Conservation (phyloP, 169 alveolate species). For the Plasmodium coatneyi region DNA sequence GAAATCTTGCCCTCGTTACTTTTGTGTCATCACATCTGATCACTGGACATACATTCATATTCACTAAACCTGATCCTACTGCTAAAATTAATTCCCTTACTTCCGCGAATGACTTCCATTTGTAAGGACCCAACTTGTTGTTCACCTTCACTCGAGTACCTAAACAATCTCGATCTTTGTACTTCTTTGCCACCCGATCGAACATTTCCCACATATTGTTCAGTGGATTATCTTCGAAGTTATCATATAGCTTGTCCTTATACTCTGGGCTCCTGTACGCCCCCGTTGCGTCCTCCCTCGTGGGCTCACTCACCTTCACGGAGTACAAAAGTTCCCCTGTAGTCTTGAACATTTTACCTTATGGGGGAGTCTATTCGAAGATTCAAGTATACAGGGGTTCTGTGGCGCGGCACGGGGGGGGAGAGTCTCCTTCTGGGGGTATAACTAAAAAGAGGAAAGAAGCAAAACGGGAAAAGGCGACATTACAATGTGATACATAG, state of each 20-base stretch:
- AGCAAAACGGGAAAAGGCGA: not conserved
- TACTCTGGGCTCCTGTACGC: conserved; percentile 10
- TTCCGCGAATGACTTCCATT: conserved; percentile 46
- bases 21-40: conserved; percentile 41
- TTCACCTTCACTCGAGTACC: conserved; percentile 25
- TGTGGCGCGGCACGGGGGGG: not conserved
- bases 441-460: not conserved
- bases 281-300: conserved; percentile 33
- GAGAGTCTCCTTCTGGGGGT: not conserved
- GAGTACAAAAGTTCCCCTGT: conserved; percentile 17
- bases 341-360: conserved; percentile 17
- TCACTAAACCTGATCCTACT: conserved; percentile 51
- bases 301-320: conserved; percentile 23
- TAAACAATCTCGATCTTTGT: conserved; percentile 26
- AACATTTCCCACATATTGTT: conserved; percentile 51
- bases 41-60: conserved; percentile 47
- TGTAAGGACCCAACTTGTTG: conserved; percentile 23
- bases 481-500: not conserved
- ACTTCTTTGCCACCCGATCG: not conserved
- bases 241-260: conserved; percentile 11
- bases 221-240: conserved; percentile 24
- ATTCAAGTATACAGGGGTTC: not conserved
- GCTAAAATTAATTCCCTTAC: conserved; percentile 8
- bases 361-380: not conserved
- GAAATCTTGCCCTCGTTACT: conserved; percentile 24